phyloP scores from a whole-genome alignment of 495 filamentous ascomycete species.

The Penicillium malachiteum region DNA sequence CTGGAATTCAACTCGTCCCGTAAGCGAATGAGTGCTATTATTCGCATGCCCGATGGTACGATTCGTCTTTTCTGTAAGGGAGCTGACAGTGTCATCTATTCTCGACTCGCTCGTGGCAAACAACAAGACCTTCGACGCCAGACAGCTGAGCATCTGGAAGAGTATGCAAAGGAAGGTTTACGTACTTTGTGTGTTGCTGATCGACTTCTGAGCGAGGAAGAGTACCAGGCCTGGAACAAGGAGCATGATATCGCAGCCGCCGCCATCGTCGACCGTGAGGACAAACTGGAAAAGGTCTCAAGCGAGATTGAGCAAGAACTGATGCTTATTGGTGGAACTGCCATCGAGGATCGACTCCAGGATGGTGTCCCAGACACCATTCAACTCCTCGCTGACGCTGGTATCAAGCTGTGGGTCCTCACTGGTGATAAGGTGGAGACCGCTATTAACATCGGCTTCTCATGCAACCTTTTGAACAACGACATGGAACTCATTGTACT shows the following conservation, averaged over 20 bases:
- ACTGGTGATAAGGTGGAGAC: slow-evolving; percentile 99
- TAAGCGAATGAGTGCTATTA: slow-evolving; percentile 98
- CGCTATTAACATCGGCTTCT: slow-evolving; percentile 99
- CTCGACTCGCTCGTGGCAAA: slow-evolving; percentile 78
- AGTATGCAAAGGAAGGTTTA: slow-evolving; percentile 93
- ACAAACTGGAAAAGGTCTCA: slow-evolving; percentile 87
- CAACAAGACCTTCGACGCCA: slow-evolving; percentile 77
- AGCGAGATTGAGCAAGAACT: slow-evolving; percentile 89
- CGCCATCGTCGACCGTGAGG: slow-evolving; percentile 82
- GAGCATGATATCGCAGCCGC: slow-evolving; percentile 86
- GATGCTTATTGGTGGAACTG: slow-evolving; percentile 88
- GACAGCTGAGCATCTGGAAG: slow-evolving; percentile 92
- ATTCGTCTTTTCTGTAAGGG: slow-evolving; percentile 97
- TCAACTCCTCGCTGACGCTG: slow-evolving; percentile 84
- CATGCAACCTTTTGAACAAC: slow-evolving; percentile 95
- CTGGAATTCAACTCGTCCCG: slow-evolving; percentile 97
- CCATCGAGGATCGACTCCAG: slow-evolving; percentile 96
- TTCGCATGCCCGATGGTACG: slow-evolving; percentile 90
- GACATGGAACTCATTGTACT: slow-evolving; percentile 96
- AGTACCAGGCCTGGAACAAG: slow-evolving; percentile 82
- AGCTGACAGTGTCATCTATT: slow-evolving; percentile 96
- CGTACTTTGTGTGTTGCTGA: slow-evolving; percentile 96
- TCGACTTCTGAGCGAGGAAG: slow-evolving; percentile 74
- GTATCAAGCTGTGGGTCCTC: slow-evolving; percentile 99
- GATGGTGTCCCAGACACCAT: slow-evolving; percentile 98